These are phyloP conservation scores for Boletus putidus DNA, from an alignment of 1,284 basidiomycete genomes.

Conservation along the genomic window DNA sequence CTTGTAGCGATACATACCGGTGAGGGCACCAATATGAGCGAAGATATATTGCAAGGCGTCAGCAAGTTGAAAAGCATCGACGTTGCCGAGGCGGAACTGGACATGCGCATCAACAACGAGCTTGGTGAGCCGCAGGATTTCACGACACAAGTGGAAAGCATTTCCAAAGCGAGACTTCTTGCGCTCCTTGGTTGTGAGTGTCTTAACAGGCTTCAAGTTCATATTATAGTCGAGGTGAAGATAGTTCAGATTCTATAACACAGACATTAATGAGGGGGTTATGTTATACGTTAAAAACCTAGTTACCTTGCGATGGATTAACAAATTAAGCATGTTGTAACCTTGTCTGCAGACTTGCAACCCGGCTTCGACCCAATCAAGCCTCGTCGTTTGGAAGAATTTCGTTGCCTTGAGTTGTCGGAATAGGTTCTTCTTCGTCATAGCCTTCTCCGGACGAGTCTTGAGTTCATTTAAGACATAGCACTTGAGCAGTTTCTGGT, in stretches of 20 bases:
- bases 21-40: slow-evolving; percentile 95
- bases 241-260: slow-evolving; percentile 86
- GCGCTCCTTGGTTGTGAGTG: slow-evolving; percentile 97
- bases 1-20: slow-evolving; percentile 99
- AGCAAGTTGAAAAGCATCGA: slow-evolving; percentile 98
- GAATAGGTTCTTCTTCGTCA: slow-evolving; percentile 98
- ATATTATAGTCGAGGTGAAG: slow-evolving; percentile 92
- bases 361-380: slow-evolving; percentile 99
- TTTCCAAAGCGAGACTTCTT: slow-evolving; percentile 99
- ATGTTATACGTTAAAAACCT: neutral
- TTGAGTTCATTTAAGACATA: slow-evolving; percentile 95
- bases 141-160: slow-evolving; percentile 97
- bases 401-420: slow-evolving; percentile 96
- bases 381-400: slow-evolving; percentile 97
- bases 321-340: slow-evolving; percentile 98
- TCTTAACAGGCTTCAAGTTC: slow-evolving; percentile 98
- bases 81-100: slow-evolving; percentile 97
- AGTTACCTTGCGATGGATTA: slow-evolving; percentile 92
- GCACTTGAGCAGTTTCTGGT: slow-evolving; percentile 97
- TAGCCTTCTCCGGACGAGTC: slow-evolving; percentile 88
- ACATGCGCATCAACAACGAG: slow-evolving; percentile 99
- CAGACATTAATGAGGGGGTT: neutral
- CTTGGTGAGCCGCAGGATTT: slow-evolving; percentile 96
- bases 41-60: slow-evolving; percentile 99
- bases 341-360: slow-evolving; percentile 98